Base-by-base conservation (phyloP, 352 stramenopile genomes). In the Phytophthora cactorum region DNA sequence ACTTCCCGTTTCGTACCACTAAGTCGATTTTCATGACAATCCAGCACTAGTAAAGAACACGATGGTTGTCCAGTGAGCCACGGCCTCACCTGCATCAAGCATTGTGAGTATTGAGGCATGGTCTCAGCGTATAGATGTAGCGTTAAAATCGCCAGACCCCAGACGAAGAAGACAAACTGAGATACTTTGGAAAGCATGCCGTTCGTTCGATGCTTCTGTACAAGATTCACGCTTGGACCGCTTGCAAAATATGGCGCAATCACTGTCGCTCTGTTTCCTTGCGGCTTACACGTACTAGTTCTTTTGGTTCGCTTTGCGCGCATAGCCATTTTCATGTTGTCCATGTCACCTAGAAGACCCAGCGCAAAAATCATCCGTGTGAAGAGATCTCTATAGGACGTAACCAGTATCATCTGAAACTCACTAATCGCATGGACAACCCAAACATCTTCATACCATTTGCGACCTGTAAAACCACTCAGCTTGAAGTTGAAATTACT, bases 371-470 rank as follows among this genome's bases (percentile, higher is more conserved):
- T 6, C 4, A 53, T 39, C 34, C 50, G 57, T 31, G 67, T 69
- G 1, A 51, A 9, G 12, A 66, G 45, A 39, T 76, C 70, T 17
- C 56, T 52, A 29, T 59, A 66, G 1, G 69, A 76, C n/a, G 39
- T 67, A 3, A 75, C 59, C 15, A 75, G 28, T 10, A 77, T 15
- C 43, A 86, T 52, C 8, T 68, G 63, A 41, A 81, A 77, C 28
- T 84, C 73, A 27, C 70, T 77, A 11, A 75, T 43, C 14, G 70
- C 59, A 32, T 74, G 64, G 4, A 74, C 60, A 4, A 74, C 69
- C 75, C 73, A 82, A 4, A 41, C 31, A 50, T 80, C 63, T 28
- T 70, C 56, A 39, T 74, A 82, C 77, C 72, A 82, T 12, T 56
- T 63, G 7, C 59, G 28, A 1, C n/a, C 34, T 14, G 62, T 47